Evolutionary conservation across 805 yeast genomes (phyloP), one percentile per base, ranked within the genome.

Genomic region (Monosporozyma yasuniensis): DNA sequence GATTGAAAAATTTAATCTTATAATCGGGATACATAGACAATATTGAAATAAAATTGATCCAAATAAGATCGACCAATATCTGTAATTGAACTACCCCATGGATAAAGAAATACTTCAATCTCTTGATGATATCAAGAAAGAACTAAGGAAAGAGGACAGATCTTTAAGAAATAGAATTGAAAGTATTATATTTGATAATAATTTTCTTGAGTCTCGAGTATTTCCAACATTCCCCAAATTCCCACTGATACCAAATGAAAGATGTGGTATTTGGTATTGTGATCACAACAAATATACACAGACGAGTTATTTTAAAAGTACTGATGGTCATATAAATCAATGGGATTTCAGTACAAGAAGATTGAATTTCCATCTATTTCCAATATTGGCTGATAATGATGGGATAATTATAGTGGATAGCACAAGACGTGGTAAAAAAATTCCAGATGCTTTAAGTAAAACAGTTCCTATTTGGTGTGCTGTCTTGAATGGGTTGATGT

Each of bases 391-490:
- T 0, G 49, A 63, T 2, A 41, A 68, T 34, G 60, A 67, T 10
- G 89, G 89, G 0, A 54, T 78, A 0, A 68, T 83, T 0, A 70
- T 88, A 8, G 83, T 89, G 1, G 96, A 89, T 64, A 87, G 95
- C 12, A 88, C 96, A 0, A 69, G 96, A 54, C 72, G 89, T 39
- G 96, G 96, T 2, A 89, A 88, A 61, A 67, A 76, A 23, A 80
- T 88, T 67, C 96, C 97, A 0, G 97, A 89, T 64, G 84, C 96
- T 0, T 65, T 87, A 6, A 83, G 89, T 57, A 89, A 89, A 58
- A 89, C 96, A 0, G 72, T 89, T 1, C 96, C 96, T 0, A 85
- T 87, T 1, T 89, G 97, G 97, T 85, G 95, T 65, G 85, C 90
- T 0, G 88, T 86, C 4, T 50, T 88, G 18, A 86, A 85, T 59